A percentile compares a stretch with the other conserved stretches of the same genome.
Evolutionary conservation across 768 basidiomycete genomes (phyloP).

Genomic region (Naganishia antarctica): DNA sequence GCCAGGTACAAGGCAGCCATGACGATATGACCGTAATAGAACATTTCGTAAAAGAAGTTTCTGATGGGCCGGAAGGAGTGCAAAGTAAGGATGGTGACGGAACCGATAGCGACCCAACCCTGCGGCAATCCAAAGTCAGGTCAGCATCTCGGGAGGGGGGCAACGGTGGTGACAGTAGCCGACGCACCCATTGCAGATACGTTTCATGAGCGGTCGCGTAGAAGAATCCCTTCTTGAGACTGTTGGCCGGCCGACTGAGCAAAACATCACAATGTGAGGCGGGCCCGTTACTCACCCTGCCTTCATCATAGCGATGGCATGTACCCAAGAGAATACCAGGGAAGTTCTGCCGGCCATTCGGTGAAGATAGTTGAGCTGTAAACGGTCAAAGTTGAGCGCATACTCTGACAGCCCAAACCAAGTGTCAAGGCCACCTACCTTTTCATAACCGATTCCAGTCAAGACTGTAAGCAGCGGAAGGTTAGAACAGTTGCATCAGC

Average conservation of each 20-base stretch:
- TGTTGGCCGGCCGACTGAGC: not conserved
- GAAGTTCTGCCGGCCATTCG: slow-evolving; percentile 40
- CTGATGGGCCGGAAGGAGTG: slow-evolving; percentile 37
- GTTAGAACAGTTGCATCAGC: not conserved
- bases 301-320: slow-evolving; percentile 31
- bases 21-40: slow-evolving; percentile 45
- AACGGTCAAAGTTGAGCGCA: not conserved
- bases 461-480: slow-evolving; percentile 37
- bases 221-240: slow-evolving; percentile 15
- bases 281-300: slow-evolving; percentile 6
- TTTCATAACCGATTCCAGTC: slow-evolving; percentile 59
- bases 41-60: slow-evolving; percentile 46
- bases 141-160: too few relatives aligned
- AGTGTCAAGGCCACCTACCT: too few relatives aligned
- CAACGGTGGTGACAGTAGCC: not conserved
- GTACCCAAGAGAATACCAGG: slow-evolving; percentile 41
- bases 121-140: slow-evolving; percentile 28
- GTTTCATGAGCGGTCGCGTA: not conserved
- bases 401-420: too few relatives aligned
- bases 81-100: slow-evolving; percentile 38
- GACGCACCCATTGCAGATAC: slow-evolving; percentile 32
- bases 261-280: too few relatives aligned
- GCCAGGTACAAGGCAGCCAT: slow-evolving; percentile 34
- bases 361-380: slow-evolving; percentile 46
- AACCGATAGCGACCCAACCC: slow-evolving; percentile 40